A percentile compares a stretch with the other conserved stretches of the same genome.
Evolutionary conservation across 306 rosid genomes (phyloP).

Genomic region (Pyrus betulifolia): DNA sequence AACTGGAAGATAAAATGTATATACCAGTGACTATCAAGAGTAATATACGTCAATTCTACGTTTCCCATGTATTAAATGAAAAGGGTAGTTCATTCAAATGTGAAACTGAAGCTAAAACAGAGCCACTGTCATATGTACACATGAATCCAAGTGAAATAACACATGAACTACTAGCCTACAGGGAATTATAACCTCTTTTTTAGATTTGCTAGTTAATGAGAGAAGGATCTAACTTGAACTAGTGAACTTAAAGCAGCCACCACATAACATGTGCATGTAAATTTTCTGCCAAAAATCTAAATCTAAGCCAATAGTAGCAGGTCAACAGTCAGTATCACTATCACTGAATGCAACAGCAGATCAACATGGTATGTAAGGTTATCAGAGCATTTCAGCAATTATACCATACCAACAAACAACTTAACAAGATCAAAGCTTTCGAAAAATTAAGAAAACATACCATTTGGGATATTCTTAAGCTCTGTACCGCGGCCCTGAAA

Average conservation of each 20-base stretch:
- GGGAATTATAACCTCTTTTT: background rate
- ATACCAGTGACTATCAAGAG: background rate
- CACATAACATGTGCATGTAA: background rate
- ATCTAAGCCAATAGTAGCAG: background rate
- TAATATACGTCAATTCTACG: background rate
- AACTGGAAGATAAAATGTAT: background rate
- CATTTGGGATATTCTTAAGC: constrained; percentile 89
- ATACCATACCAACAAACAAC: background rate
- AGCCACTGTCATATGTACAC: background rate
- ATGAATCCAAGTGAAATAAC: background rate
- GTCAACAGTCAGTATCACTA: background rate
- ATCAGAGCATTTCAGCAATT: background rate
- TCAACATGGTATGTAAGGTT: background rate
- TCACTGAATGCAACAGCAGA: background rate
- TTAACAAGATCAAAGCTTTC: background rate
- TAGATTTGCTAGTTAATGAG: background rate
- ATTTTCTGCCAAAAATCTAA: background rate
- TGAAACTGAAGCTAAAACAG: background rate
- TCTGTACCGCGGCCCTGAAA: constrained; percentile 84
- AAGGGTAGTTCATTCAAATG: background rate
- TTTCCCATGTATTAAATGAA: background rate
- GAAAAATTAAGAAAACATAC: constrained; percentile 23
- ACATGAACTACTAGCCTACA: background rate
- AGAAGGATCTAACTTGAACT: background rate
- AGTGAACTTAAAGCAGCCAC: background rate